Conservation (phyloP, 306 rosid genomes). For the Gleditsia sinensis region DNA sequence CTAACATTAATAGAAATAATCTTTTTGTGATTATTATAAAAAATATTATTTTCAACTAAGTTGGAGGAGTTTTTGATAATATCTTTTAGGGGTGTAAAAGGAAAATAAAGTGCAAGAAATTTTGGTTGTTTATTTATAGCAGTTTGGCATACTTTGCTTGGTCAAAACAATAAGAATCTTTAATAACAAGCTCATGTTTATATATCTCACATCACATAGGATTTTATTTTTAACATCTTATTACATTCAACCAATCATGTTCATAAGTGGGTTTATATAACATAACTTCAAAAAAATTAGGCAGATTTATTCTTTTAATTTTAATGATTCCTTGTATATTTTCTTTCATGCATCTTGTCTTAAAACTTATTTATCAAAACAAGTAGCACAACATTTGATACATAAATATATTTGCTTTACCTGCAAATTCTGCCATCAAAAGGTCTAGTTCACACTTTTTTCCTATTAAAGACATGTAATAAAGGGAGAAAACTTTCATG, state of each 20-base stretch:
- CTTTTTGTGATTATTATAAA: constrained; percentile 10
- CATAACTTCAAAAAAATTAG: neutral
- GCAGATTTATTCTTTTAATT: neutral
- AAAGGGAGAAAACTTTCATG: constrained; percentile 97
- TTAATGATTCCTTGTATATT: neutral
- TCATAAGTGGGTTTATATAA: neutral
- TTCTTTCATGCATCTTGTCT: constrained; percentile 5
- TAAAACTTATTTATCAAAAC: constrained; percentile 13
- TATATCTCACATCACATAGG: too few species aligned
- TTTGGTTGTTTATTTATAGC: neutral
- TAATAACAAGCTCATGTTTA: too few species aligned
- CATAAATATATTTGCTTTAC: constrained; percentile 47
- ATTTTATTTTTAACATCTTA: neutral
- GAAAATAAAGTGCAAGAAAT: neutral
- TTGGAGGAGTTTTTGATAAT: constrained; percentile 4
- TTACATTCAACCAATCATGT: neutral
- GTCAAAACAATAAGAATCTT: too few species aligned
- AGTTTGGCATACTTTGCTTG: neutral
- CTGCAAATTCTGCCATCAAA: constrained; percentile 98
- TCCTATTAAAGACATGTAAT: constrained; percentile 87
- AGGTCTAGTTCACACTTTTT: constrained; percentile 90
- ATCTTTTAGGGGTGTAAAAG: constrained; percentile 6
- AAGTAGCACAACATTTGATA: neutral
- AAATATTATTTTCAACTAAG: constrained; percentile 6
- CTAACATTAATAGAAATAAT: neutral